These are phyloP conservation scores for Ambrosia trifida DNA, from an alignment of 129 eudicot genomes.

Conservation along the genomic window DNA sequence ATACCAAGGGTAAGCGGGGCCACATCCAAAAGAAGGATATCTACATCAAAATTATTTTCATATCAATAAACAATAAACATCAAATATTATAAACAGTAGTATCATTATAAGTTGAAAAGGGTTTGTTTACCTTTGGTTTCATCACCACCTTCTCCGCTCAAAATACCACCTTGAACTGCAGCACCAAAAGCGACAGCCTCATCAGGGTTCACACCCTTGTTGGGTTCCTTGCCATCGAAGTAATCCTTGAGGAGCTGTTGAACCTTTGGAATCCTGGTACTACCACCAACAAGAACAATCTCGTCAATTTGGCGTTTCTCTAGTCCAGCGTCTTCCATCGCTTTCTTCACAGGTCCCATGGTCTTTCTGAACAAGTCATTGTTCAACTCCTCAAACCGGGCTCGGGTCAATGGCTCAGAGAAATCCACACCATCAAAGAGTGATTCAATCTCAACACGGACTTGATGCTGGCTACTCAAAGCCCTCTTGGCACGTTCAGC, in stretches of 20 bases:
- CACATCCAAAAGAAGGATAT: conserved; percentile 73
- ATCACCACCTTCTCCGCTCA: conserved; percentile 77
- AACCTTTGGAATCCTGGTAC: conserved; percentile 75
- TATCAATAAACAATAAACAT: not conserved
- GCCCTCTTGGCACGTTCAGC: conserved; percentile 77
- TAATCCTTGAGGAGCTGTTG: conserved; percentile 68
- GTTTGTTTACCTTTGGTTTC: conserved; percentile 64
- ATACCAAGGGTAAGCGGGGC: conserved; percentile 71
- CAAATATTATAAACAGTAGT: not conserved
- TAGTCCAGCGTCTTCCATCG: conserved; percentile 67
- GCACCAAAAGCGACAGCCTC: conserved; percentile 80
- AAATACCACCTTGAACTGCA: conserved; percentile 74
- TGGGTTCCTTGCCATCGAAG: conserved; percentile 69
- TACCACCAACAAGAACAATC: conserved; percentile 81
- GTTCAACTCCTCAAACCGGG: conserved; percentile 72
- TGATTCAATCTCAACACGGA: conserved; percentile 72
- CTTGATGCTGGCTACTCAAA: conserved; percentile 77
- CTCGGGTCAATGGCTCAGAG: conserved; percentile 81
- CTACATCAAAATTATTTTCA: conserved; percentile 19
- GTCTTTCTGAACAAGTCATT: conserved; percentile 71
- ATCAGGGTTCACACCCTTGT: conserved; percentile 74
- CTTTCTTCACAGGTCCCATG: conserved; percentile 79
- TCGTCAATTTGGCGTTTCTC: conserved; percentile 65
- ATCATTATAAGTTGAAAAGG: not conserved
- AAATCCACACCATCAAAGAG: conserved; percentile 70